Conservation (phyloP, 768 basidiomycete species). For the Kwoniella mangroviensis region DNA sequence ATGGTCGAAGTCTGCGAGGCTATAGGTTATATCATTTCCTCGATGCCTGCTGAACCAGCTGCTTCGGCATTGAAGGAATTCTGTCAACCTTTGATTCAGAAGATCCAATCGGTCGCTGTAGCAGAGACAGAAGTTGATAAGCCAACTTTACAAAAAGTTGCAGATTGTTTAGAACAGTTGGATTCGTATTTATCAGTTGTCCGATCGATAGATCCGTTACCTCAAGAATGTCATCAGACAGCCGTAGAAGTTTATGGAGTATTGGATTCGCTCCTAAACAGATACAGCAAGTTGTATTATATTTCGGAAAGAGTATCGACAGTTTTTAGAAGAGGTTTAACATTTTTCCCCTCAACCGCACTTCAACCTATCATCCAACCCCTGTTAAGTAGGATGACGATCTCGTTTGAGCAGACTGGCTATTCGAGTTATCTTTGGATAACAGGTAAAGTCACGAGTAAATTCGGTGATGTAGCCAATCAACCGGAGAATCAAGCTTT, state of each 20-base stretch:
- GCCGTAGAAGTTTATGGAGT: conserved; percentile 80
- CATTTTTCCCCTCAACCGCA: conserved; percentile 71
- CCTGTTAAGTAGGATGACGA: conserved; percentile 74
- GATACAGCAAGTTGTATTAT: conserved; percentile 75
- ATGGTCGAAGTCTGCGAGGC: conserved; percentile 91
- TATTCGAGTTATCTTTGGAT: conserved; percentile 93
- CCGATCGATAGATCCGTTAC: conserved; percentile 77
- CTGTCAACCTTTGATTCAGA: conserved; percentile 77
- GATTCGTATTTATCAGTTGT: conserved; percentile 89
- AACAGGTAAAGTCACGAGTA: conserved; percentile 78
- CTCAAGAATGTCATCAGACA: conserved; percentile 75
- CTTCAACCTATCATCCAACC: conserved; percentile 72
- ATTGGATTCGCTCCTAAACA: conserved; percentile 77
- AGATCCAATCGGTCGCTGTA: conserved; percentile 69
- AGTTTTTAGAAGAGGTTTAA: conserved; percentile 79
- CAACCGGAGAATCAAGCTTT: conserved; percentile 62
- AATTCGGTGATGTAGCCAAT: conserved; percentile 69
- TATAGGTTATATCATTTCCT: conserved; percentile 90
- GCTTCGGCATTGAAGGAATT: conserved; percentile 86
- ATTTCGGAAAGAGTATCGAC: conserved; percentile 83
- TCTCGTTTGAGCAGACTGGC: conserved; percentile 77
- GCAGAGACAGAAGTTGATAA: conserved; percentile 68
- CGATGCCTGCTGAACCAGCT: conserved; percentile 87
- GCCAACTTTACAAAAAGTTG: conserved; percentile 70
- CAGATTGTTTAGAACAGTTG: conserved; percentile 89